Base-by-base conservation (phyloP, 495 filamentous ascomycete species). In the Cercophora sp. region DNA sequence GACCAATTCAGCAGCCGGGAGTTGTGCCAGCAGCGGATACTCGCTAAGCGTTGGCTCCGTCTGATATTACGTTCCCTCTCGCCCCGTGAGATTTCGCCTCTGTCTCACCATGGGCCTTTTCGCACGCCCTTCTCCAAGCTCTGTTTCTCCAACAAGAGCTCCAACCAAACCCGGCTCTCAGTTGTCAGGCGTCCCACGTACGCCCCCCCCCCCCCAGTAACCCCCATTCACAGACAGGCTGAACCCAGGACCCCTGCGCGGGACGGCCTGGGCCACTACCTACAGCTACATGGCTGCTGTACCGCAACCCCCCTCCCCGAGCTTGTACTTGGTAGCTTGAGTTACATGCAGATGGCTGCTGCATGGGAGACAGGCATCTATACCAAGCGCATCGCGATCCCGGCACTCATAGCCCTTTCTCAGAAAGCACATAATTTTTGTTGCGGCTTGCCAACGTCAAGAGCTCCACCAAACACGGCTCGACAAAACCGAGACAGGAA, bases 351-450 rank as follows among this genome's bases (percentile, higher is more conserved):
- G n/a, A 61, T 57, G 45, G 46, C 18, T 44, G 52, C 55, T 61
- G 61, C 61, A 60, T 60, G 59, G 59, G 49, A 56, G 52, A 32
- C 59, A 51, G 48, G 51, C 51, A 51, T 51, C 45, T 26, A 43
- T 36, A 41, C 48, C 56, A 48, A 52, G 43, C 37, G 44, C 58
- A 51, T 56, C 48, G 44, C 44, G 57, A 51, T 40, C 54, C 58
- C 54, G 35, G 51, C 59, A 47, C 51, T 31, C 55, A 46, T 54
- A 51, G 36, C 49, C 48, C 42, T 37, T 53, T 56, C 44, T 62
- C 39, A 49, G 59, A 61, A 56, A 54, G 26, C 39, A 46, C 34
- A 35, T 16, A 47, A 52, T 40, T 48, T 40, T 32, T 57, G 37
- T 20, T 22, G 27, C 52, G 19, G 51, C 52, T 58, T 27, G 51